A percentile compares a stretch with the other conserved stretches of the same genome.
Evolutionary conservation across 164 flowering plant species (phyloP).

Genomic region (Cinnamomum micranthum): DNA sequence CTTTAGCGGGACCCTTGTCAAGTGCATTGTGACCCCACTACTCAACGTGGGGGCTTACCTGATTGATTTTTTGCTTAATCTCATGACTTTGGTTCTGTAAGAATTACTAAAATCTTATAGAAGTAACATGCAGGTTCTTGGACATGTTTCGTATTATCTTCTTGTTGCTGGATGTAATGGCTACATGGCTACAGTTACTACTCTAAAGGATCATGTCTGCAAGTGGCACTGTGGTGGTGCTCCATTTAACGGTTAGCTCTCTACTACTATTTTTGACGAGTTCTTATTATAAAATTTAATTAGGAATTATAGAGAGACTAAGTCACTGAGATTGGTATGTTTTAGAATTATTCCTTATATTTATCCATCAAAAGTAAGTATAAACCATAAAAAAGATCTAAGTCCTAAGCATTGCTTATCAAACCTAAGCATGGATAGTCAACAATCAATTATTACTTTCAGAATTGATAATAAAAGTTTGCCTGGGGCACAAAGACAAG

Average conservation of each 20-base stretch:
- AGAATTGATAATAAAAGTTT: no score
- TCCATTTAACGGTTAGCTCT: constrained; percentile 18
- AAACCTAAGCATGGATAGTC: no score
- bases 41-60: no score
- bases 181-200: constrained; percentile 26
- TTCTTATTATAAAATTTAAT: not conserved
- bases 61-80: not conserved
- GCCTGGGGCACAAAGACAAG: no score
- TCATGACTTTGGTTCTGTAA: not conserved
- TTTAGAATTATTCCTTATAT: no score
- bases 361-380: no score
- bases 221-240: constrained; percentile 25
- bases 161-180: constrained; percentile 24
- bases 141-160: constrained; percentile 25
- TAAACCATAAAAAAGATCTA: no score
- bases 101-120: not conserved
- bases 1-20: no score
- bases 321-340: no score
- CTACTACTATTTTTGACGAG: not conserved
- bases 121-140: constrained; percentile 21
- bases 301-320: not conserved
- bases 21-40: no score
- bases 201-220: constrained; percentile 17
- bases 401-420: no score
- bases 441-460: no score